phyloP scores from a whole-genome alignment of 2,329 filamentous ascomycete species.

The Sporothrix euskadiensis region DNA sequence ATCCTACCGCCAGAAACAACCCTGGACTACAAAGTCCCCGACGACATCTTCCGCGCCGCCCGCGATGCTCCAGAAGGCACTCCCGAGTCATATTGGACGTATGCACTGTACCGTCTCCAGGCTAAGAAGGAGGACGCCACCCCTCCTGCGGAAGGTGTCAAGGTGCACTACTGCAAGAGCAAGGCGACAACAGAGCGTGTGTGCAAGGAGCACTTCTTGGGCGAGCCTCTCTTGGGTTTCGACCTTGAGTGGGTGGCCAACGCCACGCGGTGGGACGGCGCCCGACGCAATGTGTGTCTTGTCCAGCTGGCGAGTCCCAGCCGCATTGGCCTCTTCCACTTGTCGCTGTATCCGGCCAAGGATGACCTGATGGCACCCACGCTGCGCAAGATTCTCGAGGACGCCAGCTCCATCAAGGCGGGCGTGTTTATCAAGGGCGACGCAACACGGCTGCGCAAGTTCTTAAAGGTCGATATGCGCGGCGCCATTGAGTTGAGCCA shows the following conservation, averaged over 20 bases:
- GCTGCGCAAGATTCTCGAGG: conserved; percentile 71
- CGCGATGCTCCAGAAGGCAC: conserved; percentile 48
- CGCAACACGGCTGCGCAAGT: conserved; percentile 66
- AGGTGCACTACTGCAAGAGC: conserved; percentile 75
- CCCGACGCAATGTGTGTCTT: conserved; percentile 72
- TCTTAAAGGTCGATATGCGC: conserved; percentile 62
- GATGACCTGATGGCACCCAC: conserved; percentile 67
- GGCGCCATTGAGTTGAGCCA: conserved; percentile 82
- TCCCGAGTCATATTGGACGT: conserved; percentile 64
- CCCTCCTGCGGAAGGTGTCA: conserved; percentile 44
- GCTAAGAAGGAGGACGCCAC: conserved; percentile 36
- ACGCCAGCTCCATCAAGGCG: conserved; percentile 66
- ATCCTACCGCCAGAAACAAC: conserved; percentile 42
- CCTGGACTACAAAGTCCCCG: conserved; percentile 50
- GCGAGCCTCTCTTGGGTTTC: conserved; percentile 75
- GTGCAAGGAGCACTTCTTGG: conserved; percentile 63
- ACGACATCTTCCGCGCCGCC: conserved; percentile 51
- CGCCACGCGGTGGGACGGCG: conserved; percentile 47
- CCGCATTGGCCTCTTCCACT: conserved; percentile 77
- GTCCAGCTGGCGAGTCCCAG: conserved; percentile 79
- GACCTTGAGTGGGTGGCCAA: conserved; percentile 80
- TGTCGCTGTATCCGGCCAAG: conserved; percentile 61
- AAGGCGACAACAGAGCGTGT: conserved; percentile 67
- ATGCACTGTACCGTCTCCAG: conserved; percentile 63
- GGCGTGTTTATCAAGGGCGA: conserved; percentile 77